phyloP scores from a whole-genome alignment of 1,284 basidiomycete species.

The Papiliotrema laurentii region DNA sequence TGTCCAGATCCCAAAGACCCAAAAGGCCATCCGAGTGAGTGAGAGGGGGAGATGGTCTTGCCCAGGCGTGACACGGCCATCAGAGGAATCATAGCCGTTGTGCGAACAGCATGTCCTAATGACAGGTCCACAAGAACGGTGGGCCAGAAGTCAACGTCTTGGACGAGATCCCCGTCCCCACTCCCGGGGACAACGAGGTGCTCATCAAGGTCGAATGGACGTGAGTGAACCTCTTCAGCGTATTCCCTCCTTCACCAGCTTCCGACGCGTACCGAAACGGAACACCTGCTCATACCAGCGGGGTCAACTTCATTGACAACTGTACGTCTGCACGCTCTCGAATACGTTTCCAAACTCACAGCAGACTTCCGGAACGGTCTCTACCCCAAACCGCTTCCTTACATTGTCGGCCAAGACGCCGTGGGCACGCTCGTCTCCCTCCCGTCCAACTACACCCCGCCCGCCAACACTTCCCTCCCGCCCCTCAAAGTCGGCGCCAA shows the following conservation, averaged over 20 bases:
- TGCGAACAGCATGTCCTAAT: neutral
- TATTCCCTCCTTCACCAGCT: too few species aligned
- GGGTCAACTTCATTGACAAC: slow-evolving; percentile 69
- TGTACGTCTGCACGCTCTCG: slow-evolving; percentile 23
- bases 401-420: slow-evolving; percentile 70
- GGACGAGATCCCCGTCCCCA: slow-evolving; percentile 58
- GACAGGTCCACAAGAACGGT: slow-evolving; percentile 55
- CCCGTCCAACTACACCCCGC: slow-evolving; percentile 50
- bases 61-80: neutral
- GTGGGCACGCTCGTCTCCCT: slow-evolving; percentile 70
- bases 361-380: slow-evolving; percentile 48
- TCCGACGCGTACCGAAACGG: too few species aligned
- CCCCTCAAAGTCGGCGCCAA: slow-evolving; percentile 49
- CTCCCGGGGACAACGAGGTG: slow-evolving; percentile 61
- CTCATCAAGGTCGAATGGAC: slow-evolving; percentile 66
- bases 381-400: slow-evolving; percentile 60
- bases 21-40: slow-evolving; percentile 51
- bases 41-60: neutral
- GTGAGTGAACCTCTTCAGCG: too few species aligned
- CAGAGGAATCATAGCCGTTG: too few species aligned
- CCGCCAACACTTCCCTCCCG: slow-evolving; percentile 48
- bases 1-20: slow-evolving; percentile 47
- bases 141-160: slow-evolving; percentile 66
- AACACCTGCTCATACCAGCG: slow-evolving; percentile 45
- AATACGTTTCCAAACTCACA: neutral